These are phyloP conservation scores for Cladosporium phlei DNA, from an alignment of 2,329 filamentous ascomycete species.

Conservation along the genomic window DNA sequence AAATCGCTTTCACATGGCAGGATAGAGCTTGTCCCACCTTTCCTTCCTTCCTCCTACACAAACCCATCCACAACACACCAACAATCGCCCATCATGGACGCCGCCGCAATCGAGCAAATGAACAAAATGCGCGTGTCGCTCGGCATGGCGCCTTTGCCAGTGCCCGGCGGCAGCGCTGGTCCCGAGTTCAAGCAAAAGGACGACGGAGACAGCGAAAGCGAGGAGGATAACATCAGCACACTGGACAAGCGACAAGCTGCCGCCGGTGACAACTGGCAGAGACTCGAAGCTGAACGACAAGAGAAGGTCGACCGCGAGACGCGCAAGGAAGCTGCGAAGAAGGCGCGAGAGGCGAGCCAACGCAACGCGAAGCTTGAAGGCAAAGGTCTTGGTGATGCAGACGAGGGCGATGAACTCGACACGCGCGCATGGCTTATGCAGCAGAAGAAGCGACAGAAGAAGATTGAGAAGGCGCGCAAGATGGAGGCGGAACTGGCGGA, in stretches of 20 bases:
- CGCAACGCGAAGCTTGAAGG: conserved; percentile 73
- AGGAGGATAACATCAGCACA: conserved; percentile 71
- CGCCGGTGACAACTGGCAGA: conserved; percentile 70
- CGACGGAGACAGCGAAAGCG: conserved; percentile 40
- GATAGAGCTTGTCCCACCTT: background rate
- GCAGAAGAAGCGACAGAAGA: conserved; percentile 90
- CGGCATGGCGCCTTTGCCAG: conserved; percentile 83
- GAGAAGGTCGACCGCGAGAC: conserved; percentile 75
- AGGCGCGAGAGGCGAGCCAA: conserved; percentile 77
- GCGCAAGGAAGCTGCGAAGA: conserved; percentile 77
- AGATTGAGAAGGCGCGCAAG: conserved; percentile 69
- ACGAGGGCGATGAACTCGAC: conserved; percentile 59
- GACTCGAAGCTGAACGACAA: conserved; percentile 61
- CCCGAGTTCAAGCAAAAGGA: conserved; percentile 55
- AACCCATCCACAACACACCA: conserved; percentile 19
- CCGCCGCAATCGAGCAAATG: conserved; percentile 79
- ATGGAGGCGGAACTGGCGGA: conserved; percentile 73
- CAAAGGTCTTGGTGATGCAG: conserved; percentile 73
- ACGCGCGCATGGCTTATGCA: conserved; percentile 82
- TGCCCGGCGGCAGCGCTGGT: conserved; percentile 60
- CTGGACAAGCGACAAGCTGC: conserved; percentile 74
- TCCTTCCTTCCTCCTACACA: conserved; percentile 19
- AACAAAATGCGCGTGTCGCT: conserved; percentile 87
- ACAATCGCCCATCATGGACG: conserved; percentile 28
- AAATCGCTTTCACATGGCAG: conserved; percentile 6